These are phyloP conservation scores for Colletotrichum paranaense DNA, from an alignment of 2,329 filamentous ascomycete genomes.

Conservation along the genomic window DNA sequence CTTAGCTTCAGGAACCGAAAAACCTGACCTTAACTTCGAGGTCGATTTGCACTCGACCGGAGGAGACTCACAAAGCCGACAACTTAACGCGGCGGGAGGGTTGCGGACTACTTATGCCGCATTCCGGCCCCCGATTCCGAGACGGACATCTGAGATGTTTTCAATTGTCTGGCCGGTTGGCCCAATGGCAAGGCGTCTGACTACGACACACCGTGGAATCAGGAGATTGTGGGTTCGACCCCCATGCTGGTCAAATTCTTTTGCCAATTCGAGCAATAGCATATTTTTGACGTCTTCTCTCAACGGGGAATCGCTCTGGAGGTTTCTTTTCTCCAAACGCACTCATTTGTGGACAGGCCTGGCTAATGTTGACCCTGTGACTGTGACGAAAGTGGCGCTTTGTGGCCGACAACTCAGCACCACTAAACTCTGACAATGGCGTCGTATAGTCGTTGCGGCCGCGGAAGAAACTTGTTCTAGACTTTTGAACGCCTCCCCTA, in stretches of 20 bases:
- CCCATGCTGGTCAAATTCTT: slow-evolving; percentile 31
- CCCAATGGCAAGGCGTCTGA: slow-evolving; percentile 57
- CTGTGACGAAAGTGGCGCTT: not conserved
- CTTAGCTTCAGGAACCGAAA: too few species aligned
- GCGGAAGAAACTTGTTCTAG: not conserved
- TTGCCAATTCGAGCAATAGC: not conserved
- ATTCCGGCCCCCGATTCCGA: rapidly evolving
- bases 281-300: not conserved
- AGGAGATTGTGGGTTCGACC: slow-evolving; percentile 37
- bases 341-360: not conserved
- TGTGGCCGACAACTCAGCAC: not conserved
- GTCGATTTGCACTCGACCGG: too few species aligned
- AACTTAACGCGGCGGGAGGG: too few species aligned
- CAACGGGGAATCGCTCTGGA: not conserved
- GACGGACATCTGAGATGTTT: not conserved
- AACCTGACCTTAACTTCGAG: too few species aligned
- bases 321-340: not conserved
- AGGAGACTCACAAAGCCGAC: too few species aligned
- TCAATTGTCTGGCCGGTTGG: slow-evolving; percentile 40
- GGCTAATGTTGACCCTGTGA: not conserved
- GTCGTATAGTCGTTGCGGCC: not conserved
- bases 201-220: slow-evolving; percentile 45
- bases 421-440: not conserved
- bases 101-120: not conserved
- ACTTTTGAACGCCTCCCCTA: too few species aligned